Evolutionary conservation across 192 early-diverging fungal species (phyloP).

Genomic region (Neocallimastix lanati): DNA sequence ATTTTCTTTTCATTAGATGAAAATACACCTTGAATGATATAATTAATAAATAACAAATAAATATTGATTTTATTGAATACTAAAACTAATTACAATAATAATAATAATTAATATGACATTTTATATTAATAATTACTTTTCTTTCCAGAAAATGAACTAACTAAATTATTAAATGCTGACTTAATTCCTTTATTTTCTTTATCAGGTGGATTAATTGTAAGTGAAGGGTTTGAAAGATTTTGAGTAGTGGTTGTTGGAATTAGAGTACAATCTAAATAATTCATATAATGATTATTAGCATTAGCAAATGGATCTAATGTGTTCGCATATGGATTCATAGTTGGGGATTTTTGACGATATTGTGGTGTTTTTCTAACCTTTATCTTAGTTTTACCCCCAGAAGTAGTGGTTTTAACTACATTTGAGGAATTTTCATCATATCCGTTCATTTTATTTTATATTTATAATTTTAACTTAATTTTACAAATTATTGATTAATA

Average conservation of each 20-base stretch:
- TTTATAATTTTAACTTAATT: no score
- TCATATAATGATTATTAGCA: background rate
- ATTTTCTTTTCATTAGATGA: slow-evolving; percentile 37
- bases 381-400: background rate
- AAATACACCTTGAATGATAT: background rate
- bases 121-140: background rate
- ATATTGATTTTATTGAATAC: no score
- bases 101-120: no score
- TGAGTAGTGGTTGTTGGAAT: background rate
- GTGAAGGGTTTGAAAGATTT: background rate
- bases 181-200: background rate
- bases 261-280: background rate
- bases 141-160: background rate
- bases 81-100: no score
- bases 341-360: background rate
- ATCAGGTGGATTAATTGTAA: background rate
- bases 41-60: background rate
- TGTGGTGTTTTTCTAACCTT: background rate
- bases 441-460: background rate
- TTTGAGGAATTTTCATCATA: background rate
- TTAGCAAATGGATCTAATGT: background rate
- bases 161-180: background rate
- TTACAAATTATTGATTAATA: no score
- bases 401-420: background rate
- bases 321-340: background rate